phyloP scores from a whole-genome alignment of 192 early-diverging fungal genomes.

The Mortierella antarctica region DNA sequence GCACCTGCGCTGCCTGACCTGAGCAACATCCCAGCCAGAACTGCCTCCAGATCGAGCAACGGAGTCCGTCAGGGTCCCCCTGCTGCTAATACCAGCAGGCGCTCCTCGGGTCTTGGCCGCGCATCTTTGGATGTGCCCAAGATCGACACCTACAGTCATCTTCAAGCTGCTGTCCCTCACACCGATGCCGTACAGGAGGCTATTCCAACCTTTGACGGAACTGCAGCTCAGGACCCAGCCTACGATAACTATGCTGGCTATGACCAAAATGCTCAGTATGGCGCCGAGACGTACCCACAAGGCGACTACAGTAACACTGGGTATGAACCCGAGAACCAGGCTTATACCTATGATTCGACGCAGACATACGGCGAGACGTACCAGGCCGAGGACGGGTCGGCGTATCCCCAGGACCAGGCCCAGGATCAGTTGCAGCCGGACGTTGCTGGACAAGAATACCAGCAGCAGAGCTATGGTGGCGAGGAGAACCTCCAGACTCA shows the following conservation, averaged over 20 bases:
- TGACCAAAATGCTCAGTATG: conserved; percentile 21
- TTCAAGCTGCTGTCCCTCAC: conserved; percentile 4
- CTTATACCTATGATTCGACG: conserved; percentile 17
- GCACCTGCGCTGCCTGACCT: conserved; percentile 40
- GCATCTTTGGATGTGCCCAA: conserved; percentile 27
- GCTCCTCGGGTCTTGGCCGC: conserved; percentile 18
- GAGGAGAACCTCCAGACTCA: conserved; percentile 20
- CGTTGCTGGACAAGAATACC: not conserved
- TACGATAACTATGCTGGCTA: conserved; percentile 1
- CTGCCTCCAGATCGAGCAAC: conserved; percentile 33
- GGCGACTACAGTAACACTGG: conserved; percentile 1
- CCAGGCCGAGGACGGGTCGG: conserved; percentile 11
- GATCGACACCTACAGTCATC: conserved; percentile 15
- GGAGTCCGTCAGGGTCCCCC: not conserved
- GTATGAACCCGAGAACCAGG: conserved; percentile 13
- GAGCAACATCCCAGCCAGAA: conserved; percentile 30
- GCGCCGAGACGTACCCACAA: conserved; percentile 8
- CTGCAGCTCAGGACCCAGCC: conserved; percentile 2
- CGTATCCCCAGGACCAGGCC: conserved; percentile 15
- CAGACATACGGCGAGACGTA: conserved; percentile 18
- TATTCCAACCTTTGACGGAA: not conserved
- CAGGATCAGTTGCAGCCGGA: conserved; percentile 11
- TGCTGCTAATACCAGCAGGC: conserved; percentile 9
- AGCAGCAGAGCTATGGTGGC: conserved; percentile 1
- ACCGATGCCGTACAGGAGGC: not conserved